Evolutionary conservation across 306 rosid genomes (phyloP).

Genomic region (Cicer bijugum): DNA sequence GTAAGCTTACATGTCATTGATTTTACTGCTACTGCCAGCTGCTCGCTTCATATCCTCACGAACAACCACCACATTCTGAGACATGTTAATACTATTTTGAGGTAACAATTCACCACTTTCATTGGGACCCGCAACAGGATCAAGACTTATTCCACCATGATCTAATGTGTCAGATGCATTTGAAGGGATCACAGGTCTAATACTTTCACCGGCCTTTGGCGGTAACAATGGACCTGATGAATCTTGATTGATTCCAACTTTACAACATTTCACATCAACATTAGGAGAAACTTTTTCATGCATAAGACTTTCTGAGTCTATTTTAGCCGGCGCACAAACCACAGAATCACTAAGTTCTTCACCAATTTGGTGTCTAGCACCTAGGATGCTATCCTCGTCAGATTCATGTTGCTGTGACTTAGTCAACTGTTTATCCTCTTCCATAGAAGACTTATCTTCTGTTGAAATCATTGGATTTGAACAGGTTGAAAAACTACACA

Average conservation of each 20-base stretch:
- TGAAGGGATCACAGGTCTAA: slow-evolving; percentile 43
- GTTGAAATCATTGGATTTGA: slow-evolving; percentile 47
- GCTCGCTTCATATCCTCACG: slow-evolving; percentile 51
- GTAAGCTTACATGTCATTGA: slow-evolving; percentile 66
- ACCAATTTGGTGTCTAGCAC: slow-evolving; percentile 49
- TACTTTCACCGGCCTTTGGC: slow-evolving; percentile 44
- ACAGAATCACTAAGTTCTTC: slow-evolving; percentile 48
- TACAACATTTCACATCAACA: slow-evolving; percentile 48
- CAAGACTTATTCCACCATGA: slow-evolving; percentile 44
- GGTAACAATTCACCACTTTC: slow-evolving; percentile 50
- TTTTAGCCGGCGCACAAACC: slow-evolving; percentile 47
- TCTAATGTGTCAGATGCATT: slow-evolving; percentile 51
- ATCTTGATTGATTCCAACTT: slow-evolving; percentile 48
- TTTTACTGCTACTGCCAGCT: slow-evolving; percentile 50
- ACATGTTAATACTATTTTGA: slow-evolving; percentile 41
- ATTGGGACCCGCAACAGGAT: slow-evolving; percentile 43
- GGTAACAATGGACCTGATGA: slow-evolving; percentile 49
- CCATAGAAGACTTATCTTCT: slow-evolving; percentile 52
- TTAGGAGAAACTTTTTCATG: slow-evolving; percentile 49
- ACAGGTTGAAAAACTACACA: slow-evolving; percentile 48
- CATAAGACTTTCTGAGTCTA: slow-evolving; percentile 44
- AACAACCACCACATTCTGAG: slow-evolving; percentile 42
- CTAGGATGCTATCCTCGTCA: slow-evolving; percentile 45
- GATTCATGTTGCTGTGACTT: slow-evolving; percentile 43
- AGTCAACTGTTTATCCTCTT: slow-evolving; percentile 51